Evolutionary conservation across 1,139 yeast species (phyloP).

Genomic region (Eremothecium coryli): DNA sequence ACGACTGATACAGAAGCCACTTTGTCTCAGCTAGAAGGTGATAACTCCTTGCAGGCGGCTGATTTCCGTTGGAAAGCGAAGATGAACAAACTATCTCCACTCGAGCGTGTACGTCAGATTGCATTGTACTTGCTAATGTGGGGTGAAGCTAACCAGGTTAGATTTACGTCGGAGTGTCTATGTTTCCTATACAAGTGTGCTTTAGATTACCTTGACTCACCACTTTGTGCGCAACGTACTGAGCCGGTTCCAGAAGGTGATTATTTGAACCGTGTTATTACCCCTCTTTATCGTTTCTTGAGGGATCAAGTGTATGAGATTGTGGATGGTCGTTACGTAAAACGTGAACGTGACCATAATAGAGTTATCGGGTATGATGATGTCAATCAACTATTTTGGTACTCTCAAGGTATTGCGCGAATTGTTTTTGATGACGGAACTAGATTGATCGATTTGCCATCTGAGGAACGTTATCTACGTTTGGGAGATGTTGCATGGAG

Average conservation of each 20-base stretch:
- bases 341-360: slow-evolving; percentile 96
- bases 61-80: slow-evolving; percentile 76
- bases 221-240: slow-evolving; percentile 78
- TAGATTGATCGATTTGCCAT: slow-evolving; percentile 81
- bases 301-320: slow-evolving; percentile 95
- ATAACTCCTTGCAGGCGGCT: slow-evolving; percentile 69
- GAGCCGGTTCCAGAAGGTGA: slow-evolving; percentile 97
- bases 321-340: slow-evolving; percentile 87
- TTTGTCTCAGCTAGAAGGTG: slow-evolving; percentile 73
- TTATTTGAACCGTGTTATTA: slow-evolving; percentile 80
- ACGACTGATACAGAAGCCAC: slow-evolving; percentile 38
- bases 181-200: slow-evolving; percentile 94
- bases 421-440: slow-evolving; percentile 86
- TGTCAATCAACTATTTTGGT: slow-evolving; percentile 97
- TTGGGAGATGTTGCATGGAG: slow-evolving; percentile 92
- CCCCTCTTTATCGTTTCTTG: slow-evolving; percentile 83
- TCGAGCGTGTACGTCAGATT: slow-evolving; percentile 82
- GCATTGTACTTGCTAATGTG: slow-evolving; percentile 84
- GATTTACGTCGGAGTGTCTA: slow-evolving; percentile 87
- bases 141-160: slow-evolving; percentile 98
- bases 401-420: slow-evolving; percentile 96
- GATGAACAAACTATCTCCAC: slow-evolving; percentile 60
- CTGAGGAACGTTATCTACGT: slow-evolving; percentile 78
- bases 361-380: slow-evolving; percentile 95
- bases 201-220: slow-evolving; percentile 74